Conservation (phyloP, 1,139 yeast species). For the Saccharomycopsis phalli region DNA sequence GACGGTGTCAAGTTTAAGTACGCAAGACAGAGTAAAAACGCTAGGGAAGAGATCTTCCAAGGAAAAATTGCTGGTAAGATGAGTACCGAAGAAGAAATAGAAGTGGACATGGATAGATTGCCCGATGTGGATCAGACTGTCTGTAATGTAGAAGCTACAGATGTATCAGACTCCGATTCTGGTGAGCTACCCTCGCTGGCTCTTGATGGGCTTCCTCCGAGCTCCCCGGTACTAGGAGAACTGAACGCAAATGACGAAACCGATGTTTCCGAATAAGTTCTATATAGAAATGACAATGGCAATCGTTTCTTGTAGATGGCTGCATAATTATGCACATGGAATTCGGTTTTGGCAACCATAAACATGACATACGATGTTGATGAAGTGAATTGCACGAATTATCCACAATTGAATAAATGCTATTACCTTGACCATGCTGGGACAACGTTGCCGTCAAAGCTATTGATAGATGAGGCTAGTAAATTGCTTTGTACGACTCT, state of each 20-base stretch:
- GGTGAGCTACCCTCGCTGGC: not conserved
- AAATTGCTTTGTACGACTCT: slow-evolving; percentile 23
- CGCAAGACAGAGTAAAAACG: too few species aligned
- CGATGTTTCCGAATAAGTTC: too few species aligned
- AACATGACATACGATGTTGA: slow-evolving; percentile 1
- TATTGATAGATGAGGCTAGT: slow-evolving; percentile 25
- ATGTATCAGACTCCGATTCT: not conserved
- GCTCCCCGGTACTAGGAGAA: not conserved
- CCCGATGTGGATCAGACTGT: not conserved
- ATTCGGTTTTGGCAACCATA: too few species aligned
- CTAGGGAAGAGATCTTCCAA: too few species aligned
- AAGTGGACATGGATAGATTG: not conserved
- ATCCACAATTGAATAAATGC: slow-evolving; percentile 23
- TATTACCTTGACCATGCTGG: slow-evolving; percentile 36
- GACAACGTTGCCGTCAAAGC: slow-evolving; percentile 28
- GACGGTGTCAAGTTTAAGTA: not conserved
- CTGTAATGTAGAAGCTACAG: not conserved
- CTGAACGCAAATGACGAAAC: too few species aligned
- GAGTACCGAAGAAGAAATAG: not conserved
- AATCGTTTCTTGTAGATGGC: too few species aligned
- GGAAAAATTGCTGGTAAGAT: not conserved
- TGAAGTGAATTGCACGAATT: slow-evolving; percentile 19
- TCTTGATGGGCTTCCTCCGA: not conserved
- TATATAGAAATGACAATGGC: too few species aligned
- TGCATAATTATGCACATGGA: too few species aligned